Base-by-base conservation (phyloP, 169 alveolate genomes). In the Eimeria acervulina region DNA sequence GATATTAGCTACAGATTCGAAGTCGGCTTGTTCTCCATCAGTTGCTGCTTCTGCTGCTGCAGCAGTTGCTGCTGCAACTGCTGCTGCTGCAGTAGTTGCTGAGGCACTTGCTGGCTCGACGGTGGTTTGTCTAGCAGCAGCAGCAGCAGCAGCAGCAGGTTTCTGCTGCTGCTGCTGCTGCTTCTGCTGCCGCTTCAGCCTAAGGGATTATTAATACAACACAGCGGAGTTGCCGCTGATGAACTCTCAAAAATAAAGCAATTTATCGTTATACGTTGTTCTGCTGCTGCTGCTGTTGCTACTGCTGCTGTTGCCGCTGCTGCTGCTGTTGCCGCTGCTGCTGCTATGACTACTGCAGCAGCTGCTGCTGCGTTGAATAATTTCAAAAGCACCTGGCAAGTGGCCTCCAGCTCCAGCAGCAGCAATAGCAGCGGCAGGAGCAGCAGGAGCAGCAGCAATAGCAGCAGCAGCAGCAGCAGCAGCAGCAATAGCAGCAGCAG, bases 321-420 rank as follows among this genome's bases (percentile, higher is more conserved):
- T 31, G 84, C 84, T 31, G 51, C 84, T 72, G 84, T 47, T 72
- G 84, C 84, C 19, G 83, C 83, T 72, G 83, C 83, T 72, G 83
- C 51, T 31, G 84, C 84, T n/a, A 3, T 38, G 31, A 47, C 84
- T 33, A 23, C 47, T 31, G 83, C 83, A 13, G 83, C 78, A 21
- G 78, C 78, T 66, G 78, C 78, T 66, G 78, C 78, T n/a, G 33
- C 38, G 80, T 15, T 68, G 40, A 68, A 38, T 2, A n/a, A n/a
- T 61, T 61, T 61, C 31, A n/a, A 21, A 5, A 61, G 72, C 19
- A 61, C 31, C 72, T 21, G 72, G 80, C 80, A 68, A 38, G 38
- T 31, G 28, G 80, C 38, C n/a, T n/a, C 19, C 36, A n/a, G 33
- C 19, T 33, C 26, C 6, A 13, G 44, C 80, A 68, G 80, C 4